A percentile compares a stretch with the other conserved stretches of the same genome.
Evolutionary conservation across 2,329 filamentous ascomycete species (phyloP).

Genomic region (Colletotrichum musae): DNA sequence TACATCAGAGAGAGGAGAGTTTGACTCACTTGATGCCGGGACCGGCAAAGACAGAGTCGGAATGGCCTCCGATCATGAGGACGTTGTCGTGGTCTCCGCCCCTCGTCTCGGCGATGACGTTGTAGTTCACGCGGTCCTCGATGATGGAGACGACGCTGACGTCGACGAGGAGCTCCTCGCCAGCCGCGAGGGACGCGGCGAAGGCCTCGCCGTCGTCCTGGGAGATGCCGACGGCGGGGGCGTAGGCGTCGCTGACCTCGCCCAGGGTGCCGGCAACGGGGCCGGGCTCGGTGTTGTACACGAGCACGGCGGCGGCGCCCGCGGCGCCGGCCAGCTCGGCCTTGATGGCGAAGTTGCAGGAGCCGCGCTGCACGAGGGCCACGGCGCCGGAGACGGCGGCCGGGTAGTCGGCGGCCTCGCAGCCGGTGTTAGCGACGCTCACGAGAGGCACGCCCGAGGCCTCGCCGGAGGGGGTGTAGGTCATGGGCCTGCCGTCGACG

Average conservation of each 20-base stretch:
- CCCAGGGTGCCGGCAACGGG: slow-evolving; percentile 69
- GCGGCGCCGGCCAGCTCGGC: slow-evolving; percentile 68
- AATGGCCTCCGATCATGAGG: slow-evolving; percentile 63
- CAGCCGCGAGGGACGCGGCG: slow-evolving; percentile 48
- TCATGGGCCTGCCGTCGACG: slow-evolving; percentile 51
- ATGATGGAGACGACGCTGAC: slow-evolving; percentile 63
- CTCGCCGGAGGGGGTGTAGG: slow-evolving; percentile 66
- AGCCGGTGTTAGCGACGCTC: slow-evolving; percentile 67
- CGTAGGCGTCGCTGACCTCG: slow-evolving; percentile 59
- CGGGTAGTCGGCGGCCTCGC: slow-evolving; percentile 67
- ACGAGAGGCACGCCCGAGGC: slow-evolving; percentile 58
- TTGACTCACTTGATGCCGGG: slow-evolving; percentile 69
- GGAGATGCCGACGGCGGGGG: slow-evolving; percentile 67
- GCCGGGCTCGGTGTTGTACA: slow-evolving; percentile 75
- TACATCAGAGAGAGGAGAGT: no score
- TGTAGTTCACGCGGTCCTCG: slow-evolving; percentile 63
- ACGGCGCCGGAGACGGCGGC: slow-evolving; percentile 66
- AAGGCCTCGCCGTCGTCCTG: slow-evolving; percentile 59
- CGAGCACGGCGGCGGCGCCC: slow-evolving; percentile 69
- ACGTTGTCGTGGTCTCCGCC: slow-evolving; percentile 64
- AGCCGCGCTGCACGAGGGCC: slow-evolving; percentile 72
- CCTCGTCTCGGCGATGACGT: slow-evolving; percentile 65
- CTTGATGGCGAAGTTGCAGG: slow-evolving; percentile 72
- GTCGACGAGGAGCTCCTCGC: slow-evolving; percentile 50
- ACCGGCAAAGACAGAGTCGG: slow-evolving; percentile 63